Base-by-base conservation (phyloP, 2,329 filamentous ascomycete species). In the Exophiala spinifera region DNA sequence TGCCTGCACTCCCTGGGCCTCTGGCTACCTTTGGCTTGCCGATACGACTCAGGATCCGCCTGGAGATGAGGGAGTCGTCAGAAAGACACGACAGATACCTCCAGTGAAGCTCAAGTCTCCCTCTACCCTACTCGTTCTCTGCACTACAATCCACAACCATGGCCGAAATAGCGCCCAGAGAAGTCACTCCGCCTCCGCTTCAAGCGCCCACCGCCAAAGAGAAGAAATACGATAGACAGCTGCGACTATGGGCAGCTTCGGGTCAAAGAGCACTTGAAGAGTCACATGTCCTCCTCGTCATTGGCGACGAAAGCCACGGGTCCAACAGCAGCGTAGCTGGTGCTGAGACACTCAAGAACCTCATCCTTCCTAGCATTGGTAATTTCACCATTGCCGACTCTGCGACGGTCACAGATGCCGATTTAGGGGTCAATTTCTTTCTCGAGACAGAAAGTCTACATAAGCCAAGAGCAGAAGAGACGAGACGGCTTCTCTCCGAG, bases 371-470 rank as follows among this genome's bases (percentile, higher is more conserved):
- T 53, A 89, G 91, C 3, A 88, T 97, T 64, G 95, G 94, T 7
- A 83, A 84, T 21, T 99, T 96, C 70, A 95, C 89, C 0, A 95
- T 99, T 58, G 86, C 88, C 49, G 94, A 99, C 66, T 84, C 87
- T 5, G 82, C 84, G 1, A 70, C 80, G 2, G 91, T 99, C n/a
- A 78, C 76, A 1, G 86, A 95, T 63, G 79, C 84, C 39, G 94
- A 99, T 66, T 76, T 99, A 37, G 94, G 95, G 3, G 87, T 96
- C 59, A 99, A 99, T 73, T 99, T 99, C 79, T 99, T 99, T 66
- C 78, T 99, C 0, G 89, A 96, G 57, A 84, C 94, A 64, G 76
- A 79, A 46, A 87, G 84, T 61, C 69, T 95, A 34, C 91, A 91
- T 49, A 85, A 85, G 65, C 84, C 84, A 21, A 84, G 94, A 62